These are phyloP conservation scores for Sporothrix sp. DNA, from an alignment of 2,329 filamentous ascomycete genomes.

Conservation along the genomic window DNA sequence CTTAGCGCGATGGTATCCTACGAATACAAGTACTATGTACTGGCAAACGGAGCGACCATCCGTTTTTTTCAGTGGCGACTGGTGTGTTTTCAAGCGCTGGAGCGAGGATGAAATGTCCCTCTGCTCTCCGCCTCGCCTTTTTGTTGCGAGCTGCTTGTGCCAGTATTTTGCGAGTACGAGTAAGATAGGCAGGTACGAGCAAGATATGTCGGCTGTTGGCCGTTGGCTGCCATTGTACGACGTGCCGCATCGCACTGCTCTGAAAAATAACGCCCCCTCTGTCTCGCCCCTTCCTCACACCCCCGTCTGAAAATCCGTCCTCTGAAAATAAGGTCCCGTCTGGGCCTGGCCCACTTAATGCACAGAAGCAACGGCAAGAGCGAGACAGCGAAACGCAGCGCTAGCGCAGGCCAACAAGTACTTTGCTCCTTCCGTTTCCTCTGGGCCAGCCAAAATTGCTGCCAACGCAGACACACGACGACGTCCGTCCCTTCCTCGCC, in stretches of 20 bases:
- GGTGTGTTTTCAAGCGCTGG: too few relatives aligned
- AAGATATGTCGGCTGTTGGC: not conserved
- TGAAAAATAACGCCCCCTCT: slow-evolving; percentile 13
- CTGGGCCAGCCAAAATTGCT: not conserved
- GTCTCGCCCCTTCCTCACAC: not conserved
- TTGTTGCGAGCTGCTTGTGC: too few relatives aligned
- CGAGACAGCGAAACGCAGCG: slow-evolving; percentile 2
- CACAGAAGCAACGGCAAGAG: slow-evolving; percentile 2
- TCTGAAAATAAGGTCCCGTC: slow-evolving; percentile 15
- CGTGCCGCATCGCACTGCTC: not conserved
- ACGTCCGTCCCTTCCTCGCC: slow-evolving; percentile 6
- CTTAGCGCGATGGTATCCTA: not conserved
- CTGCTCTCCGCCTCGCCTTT: not conserved
- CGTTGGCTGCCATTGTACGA: not conserved
- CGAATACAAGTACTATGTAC: too few relatives aligned
- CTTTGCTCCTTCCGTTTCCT: slow-evolving; percentile 7
- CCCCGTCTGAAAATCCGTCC: not conserved
- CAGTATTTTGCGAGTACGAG: too few relatives aligned
- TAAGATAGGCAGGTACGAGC: not conserved
- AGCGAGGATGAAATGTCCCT: too few relatives aligned
- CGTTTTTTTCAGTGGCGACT: too few relatives aligned
- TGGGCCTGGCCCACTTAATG: slow-evolving; percentile 4
- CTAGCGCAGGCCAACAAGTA: slow-evolving; percentile 4
- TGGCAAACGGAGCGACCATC: slow-evolving; percentile 2
- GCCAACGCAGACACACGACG: slow-evolving; percentile 11